A percentile compares a stretch with the other conserved stretches of the same genome.
phyloP scores from a whole-genome alignment of 2,329 filamentous ascomycete genomes.

The Apiospora phragmitis region DNA sequence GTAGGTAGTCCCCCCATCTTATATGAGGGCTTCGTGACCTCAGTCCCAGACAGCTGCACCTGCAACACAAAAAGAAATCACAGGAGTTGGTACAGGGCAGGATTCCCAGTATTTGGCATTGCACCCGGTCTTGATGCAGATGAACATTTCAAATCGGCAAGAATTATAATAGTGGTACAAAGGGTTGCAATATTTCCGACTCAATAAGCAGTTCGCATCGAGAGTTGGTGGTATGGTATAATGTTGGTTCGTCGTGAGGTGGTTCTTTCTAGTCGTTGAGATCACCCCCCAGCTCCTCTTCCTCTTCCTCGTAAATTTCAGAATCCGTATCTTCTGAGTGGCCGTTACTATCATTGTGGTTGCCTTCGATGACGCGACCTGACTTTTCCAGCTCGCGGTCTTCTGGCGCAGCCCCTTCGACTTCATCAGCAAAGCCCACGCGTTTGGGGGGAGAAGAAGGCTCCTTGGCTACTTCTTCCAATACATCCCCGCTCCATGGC shows the following conservation, averaged over 20 bases:
- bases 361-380: slow-evolving; percentile 9
- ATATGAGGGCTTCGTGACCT: background rate
- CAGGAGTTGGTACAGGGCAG: background rate
- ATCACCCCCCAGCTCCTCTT: slow-evolving; percentile 29
- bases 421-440: slow-evolving; percentile 63
- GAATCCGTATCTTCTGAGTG: slow-evolving; percentile 29
- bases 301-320: slow-evolving; percentile 33
- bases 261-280: slow-evolving; percentile 21
- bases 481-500: slow-evolving; percentile 88
- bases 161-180: background rate
- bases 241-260: background rate
- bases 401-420: slow-evolving; percentile 30
- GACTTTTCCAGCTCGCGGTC: slow-evolving; percentile 17
- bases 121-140: background rate
- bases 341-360: slow-evolving; percentile 16
- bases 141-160: background rate
- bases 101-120: background rate
- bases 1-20: background rate
- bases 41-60: background rate
- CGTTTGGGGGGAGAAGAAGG: slow-evolving; percentile 50
- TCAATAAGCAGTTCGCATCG: background rate
- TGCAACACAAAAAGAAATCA: background rate
- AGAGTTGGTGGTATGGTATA: background rate
- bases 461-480: slow-evolving; percentile 52
- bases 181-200: background rate